phyloP scores from a whole-genome alignment of 2,329 filamentous ascomycete genomes.

The Aciculosporium take region DNA sequence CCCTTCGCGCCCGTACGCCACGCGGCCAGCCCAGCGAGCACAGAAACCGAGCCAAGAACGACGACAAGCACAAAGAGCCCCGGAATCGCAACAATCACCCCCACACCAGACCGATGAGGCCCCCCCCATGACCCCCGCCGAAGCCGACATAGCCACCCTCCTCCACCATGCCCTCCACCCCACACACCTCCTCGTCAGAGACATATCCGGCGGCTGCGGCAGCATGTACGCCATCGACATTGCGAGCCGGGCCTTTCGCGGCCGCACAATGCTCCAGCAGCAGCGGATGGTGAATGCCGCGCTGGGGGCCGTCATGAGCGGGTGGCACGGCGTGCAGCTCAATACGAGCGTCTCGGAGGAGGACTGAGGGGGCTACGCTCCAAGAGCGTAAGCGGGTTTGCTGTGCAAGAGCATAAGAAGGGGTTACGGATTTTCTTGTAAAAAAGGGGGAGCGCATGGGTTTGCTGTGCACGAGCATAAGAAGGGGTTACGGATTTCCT shows the following conservation, averaged over 20 bases:
- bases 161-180: conserved; percentile 35
- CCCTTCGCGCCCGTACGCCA: background rate
- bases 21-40: background rate
- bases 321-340: conserved; percentile 73
- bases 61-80: background rate
- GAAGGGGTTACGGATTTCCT: too few relatives aligned
- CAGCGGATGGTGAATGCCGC: conserved; percentile 67
- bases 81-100: background rate
- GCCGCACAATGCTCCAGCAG: conserved; percentile 61
- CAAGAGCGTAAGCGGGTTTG: too few relatives aligned
- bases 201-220: conserved; percentile 72
- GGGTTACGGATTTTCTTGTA: too few relatives aligned
- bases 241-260: conserved; percentile 55
- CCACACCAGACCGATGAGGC: background rate
- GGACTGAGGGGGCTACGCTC: background rate
- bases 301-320: conserved; percentile 60
- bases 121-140: conserved; percentile 31
- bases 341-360: conserved; percentile 43
- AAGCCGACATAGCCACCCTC: conserved; percentile 43
- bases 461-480: too few relatives aligned
- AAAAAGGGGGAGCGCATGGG: too few relatives aligned
- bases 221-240: conserved; percentile 81
- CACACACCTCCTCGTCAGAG: conserved; percentile 49
- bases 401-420: too few relatives aligned
- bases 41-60: background rate